These are phyloP conservation scores for Spinacia oleracea DNA, from an alignment of 179 eudicot genomes.

Conservation along the genomic window DNA sequence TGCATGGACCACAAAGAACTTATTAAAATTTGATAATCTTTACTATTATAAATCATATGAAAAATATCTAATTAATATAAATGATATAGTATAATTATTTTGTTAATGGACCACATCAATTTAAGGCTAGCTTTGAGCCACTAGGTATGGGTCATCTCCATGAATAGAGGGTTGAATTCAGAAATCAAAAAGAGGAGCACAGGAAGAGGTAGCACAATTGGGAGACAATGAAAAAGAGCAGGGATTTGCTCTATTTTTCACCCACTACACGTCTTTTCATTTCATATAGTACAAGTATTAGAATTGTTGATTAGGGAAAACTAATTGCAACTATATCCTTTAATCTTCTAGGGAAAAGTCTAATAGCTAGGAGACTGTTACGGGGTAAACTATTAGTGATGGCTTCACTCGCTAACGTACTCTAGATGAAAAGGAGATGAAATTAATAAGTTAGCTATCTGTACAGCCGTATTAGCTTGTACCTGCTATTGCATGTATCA, in stretches of 20 bases:
- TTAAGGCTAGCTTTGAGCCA: constrained; percentile 30
- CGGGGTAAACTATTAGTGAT: no score
- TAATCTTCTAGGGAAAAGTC: neutral
- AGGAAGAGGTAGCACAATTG: constrained; percentile 9
- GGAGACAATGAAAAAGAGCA: constrained; percentile 13
- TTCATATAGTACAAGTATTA: no score
- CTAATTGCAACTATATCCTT: neutral
- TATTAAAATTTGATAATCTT: neutral
- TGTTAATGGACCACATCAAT: constrained; percentile 26
- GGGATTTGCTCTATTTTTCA: neutral
- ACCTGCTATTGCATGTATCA: no score
- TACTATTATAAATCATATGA: neutral
- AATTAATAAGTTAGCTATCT: no score
- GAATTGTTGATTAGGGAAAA: neutral
- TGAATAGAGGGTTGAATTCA: constrained; percentile 22
- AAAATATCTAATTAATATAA: neutral
- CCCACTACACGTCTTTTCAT: constrained; percentile 9
- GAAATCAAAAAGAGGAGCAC: constrained; percentile 11
- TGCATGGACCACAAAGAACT: constrained; percentile 24
- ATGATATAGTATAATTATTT: neutral
- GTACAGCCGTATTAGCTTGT: no score
- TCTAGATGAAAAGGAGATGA: no score
- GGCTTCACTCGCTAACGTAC: no score
- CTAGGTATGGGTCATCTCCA: constrained; percentile 28
- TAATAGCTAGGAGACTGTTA: no score